phyloP scores from a whole-genome alignment of 345 rosid genomes.

The Salix purpurea region DNA sequence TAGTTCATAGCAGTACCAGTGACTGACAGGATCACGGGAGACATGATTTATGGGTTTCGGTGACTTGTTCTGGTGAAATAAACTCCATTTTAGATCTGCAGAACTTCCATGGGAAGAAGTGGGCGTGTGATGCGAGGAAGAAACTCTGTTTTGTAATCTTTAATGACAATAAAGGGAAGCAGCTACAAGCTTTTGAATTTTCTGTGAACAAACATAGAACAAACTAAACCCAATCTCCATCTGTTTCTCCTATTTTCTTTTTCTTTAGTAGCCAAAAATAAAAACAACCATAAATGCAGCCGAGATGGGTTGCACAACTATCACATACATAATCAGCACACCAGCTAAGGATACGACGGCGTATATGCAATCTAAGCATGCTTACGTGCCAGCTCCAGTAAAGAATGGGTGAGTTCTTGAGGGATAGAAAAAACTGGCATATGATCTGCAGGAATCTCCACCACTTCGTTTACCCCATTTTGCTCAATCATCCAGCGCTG shows the following conservation, averaged over 20 bases:
- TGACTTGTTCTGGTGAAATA: background rate
- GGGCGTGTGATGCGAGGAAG: background rate
- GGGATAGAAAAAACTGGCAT: constrained; percentile 47
- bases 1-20: background rate
- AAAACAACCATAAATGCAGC: no score
- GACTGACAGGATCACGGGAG: background rate
- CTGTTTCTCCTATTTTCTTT: no score
- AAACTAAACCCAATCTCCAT: no score
- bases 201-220: no score
- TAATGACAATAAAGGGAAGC: background rate
- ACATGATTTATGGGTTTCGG: background rate
- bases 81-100: background rate
- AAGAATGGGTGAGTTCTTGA: constrained; percentile 13
- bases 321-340: no score
- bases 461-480: constrained; percentile 22
- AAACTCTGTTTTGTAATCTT: background rate
- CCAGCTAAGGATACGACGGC: no score
- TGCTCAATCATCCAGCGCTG: constrained; percentile 31
- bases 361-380: background rate
- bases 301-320: no score
- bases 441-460: constrained; percentile 30
- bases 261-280: no score
- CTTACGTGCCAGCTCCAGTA: constrained; percentile 16
- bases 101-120: background rate
- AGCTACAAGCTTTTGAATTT: no score